phyloP scores from a whole-genome alignment of 1,284 basidiomycete genomes.

The Mycena sp. region DNA sequence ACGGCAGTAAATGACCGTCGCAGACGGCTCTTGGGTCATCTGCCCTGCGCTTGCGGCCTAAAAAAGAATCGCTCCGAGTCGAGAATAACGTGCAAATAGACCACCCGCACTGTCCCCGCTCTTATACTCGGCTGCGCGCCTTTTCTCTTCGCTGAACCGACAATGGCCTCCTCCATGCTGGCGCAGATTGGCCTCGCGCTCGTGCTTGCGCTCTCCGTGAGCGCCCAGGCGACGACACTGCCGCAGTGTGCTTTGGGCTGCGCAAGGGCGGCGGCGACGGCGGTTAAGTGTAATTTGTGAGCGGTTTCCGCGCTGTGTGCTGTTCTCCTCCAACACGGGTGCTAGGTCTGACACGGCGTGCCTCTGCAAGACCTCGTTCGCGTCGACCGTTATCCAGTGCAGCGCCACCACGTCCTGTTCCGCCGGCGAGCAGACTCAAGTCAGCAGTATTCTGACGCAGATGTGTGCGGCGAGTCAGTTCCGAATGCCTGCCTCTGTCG shows the following conservation, averaged over 20 bases:
- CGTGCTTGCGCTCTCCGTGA: too few species aligned
- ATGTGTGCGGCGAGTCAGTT: slow-evolving; percentile 11
- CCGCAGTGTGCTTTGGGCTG: slow-evolving; percentile 23
- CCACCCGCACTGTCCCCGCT: too few species aligned
- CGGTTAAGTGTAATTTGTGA: slow-evolving; percentile 9
- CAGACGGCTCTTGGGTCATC: too few species aligned
- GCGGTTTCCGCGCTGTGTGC: not conserved
- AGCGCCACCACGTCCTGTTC: slow-evolving; percentile 10
- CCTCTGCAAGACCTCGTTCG: slow-evolving; percentile 21
- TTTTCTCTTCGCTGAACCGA: too few species aligned
- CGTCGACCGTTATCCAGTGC: slow-evolving; percentile 18
- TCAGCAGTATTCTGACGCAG: slow-evolving; percentile 6
- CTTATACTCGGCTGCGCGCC: too few species aligned
- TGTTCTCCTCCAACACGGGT: too few species aligned
- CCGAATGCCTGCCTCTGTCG: not conserved
- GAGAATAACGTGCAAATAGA: too few species aligned
- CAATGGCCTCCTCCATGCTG: too few species aligned
- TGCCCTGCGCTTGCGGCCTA: too few species aligned
- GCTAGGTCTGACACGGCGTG: slow-evolving; percentile 15
- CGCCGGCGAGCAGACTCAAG: not conserved
- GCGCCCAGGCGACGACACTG: slow-evolving; percentile 3
- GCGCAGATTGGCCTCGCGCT: too few species aligned
- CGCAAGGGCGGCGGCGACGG: slow-evolving; percentile 2
- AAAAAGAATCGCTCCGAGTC: too few species aligned
- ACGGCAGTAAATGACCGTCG: too few species aligned